Evolutionary conservation across 1,284 basidiomycete species (phyloP), one percentile per base, ranked within the genome.

Genomic region (Agaricales sp.): DNA sequence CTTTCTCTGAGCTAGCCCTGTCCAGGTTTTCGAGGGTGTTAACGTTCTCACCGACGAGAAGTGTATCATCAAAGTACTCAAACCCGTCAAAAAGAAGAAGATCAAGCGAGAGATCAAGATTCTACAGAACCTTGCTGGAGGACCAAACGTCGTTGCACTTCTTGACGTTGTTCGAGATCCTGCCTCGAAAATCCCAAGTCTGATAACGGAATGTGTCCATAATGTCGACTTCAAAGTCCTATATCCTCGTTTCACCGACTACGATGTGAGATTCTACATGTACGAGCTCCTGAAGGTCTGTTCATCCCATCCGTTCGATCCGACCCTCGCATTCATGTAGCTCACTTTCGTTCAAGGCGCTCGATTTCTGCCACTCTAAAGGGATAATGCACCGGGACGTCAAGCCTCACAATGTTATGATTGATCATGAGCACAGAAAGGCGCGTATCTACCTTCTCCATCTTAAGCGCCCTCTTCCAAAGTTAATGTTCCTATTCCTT

Each of bases 21-120:
- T n/a, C 39, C 56, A 92, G 90, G 95, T 98, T 47, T 99, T 99
- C 60, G 94, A 98, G 68, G 95, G 93, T 4, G 82, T 97, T 61
- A 94, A 98, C 67, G 82, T 97, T 51, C 82, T 89, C 25, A 88
- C 87, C 53, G 89, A 89, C 61, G 88, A 94, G 65, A 94, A 96
- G 68, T 96, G 94, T 67, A 94, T 98, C 67, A 93, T 98, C 73
- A 98, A 99, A 68, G 94, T 98, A 46, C 75, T 99, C 55, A 99
- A 99, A 69, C 96, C 96, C 1, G 95, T 99, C 46, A 98, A 99
- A 78, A 98, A 98, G 80, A 98, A 98, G 81, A 99, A 99, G 75
- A 98, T 99, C 70, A 98, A 98, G 75, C 80, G 95, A 54, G 95
- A 99, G 72, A 97, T 99, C 69, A 98, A 99, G 75, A 97, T 99